Evolutionary conservation across 2,329 filamentous ascomycete species (phyloP).

Genomic region (Arachnopeziza araneosa): DNA sequence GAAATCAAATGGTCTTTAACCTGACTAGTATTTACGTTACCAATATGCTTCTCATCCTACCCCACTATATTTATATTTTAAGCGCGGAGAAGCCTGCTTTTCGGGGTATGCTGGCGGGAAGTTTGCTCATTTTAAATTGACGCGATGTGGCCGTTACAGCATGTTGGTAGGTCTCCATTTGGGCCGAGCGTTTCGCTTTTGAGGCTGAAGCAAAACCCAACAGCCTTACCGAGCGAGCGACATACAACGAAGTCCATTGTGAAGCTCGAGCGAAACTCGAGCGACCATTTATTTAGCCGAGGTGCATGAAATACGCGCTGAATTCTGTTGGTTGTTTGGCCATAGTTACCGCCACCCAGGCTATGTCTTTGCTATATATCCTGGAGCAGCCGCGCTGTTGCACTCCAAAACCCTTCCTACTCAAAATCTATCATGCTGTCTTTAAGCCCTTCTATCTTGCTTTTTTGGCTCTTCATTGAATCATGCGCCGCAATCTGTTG

Average conservation of each 20-base stretch:
- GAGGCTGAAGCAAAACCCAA: not conserved
- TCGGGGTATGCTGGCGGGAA: no score
- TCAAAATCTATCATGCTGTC: not conserved
- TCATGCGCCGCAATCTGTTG: not conserved
- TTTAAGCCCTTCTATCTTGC: not conserved
- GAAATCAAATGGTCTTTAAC: no score
- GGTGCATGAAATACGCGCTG: not conserved
- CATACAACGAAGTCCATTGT: not conserved
- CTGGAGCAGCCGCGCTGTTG: not conserved
- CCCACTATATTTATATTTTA: no score
- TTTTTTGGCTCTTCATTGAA: not conserved
- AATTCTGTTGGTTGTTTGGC: not conserved
- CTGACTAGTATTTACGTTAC: no score
- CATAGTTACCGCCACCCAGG: not conserved
- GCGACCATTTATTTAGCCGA: not conserved
- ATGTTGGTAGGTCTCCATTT: not conserved
- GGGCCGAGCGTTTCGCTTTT: not conserved
- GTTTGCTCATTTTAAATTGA: no score
- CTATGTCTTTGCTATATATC: not conserved
- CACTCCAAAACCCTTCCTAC: not conserved
- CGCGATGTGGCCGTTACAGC: no score
- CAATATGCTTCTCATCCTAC: no score
- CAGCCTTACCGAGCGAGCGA: not conserved
- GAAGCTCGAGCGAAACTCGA: not conserved
- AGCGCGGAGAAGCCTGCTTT: no score